Evolutionary conservation across 129 eudicot species (phyloP).

Genomic region (Ambrosia artemisiifolia): DNA sequence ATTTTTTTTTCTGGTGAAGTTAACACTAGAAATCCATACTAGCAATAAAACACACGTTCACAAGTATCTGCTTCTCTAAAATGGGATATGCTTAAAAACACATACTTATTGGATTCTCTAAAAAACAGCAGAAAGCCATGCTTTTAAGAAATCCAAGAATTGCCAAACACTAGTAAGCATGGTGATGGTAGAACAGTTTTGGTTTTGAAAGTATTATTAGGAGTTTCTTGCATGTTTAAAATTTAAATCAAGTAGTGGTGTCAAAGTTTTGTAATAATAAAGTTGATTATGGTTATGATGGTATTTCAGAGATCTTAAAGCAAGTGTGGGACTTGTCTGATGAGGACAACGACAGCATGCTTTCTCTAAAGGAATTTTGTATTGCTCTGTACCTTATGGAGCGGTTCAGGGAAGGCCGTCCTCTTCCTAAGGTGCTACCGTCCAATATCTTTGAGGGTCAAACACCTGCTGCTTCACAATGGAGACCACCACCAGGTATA

Average conservation of each 20-base stretch:
- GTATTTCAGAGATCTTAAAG: constrained; percentile 68
- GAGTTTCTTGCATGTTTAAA: neutral
- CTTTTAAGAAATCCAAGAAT: neutral
- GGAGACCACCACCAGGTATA: constrained; percentile 42
- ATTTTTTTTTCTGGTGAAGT: neutral
- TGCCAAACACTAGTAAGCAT: neutral
- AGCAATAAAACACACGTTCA: neutral
- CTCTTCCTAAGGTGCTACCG: constrained; percentile 77
- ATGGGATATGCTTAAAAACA: neutral
- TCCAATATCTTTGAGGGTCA: constrained; percentile 51
- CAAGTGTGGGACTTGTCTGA: constrained; percentile 98
- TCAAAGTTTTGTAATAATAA: neutral
- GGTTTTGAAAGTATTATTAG: neutral
- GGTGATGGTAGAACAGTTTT: neutral
- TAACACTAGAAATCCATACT: neutral
- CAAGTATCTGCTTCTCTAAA: neutral
- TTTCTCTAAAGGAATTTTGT: constrained; percentile 83
- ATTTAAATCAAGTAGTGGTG: constrained; percentile 1
- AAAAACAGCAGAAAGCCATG: constrained; percentile 1
- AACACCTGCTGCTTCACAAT: constrained; percentile 26
- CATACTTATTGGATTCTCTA: neutral
- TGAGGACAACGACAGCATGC: constrained; percentile 96
- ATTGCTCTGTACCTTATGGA: constrained; percentile 91
- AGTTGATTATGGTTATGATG: neutral
- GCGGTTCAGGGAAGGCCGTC: constrained; percentile 79